phyloP scores from a whole-genome alignment of 2,329 filamentous ascomycete genomes.

The Macrophomina pseudophaseolina region DNA sequence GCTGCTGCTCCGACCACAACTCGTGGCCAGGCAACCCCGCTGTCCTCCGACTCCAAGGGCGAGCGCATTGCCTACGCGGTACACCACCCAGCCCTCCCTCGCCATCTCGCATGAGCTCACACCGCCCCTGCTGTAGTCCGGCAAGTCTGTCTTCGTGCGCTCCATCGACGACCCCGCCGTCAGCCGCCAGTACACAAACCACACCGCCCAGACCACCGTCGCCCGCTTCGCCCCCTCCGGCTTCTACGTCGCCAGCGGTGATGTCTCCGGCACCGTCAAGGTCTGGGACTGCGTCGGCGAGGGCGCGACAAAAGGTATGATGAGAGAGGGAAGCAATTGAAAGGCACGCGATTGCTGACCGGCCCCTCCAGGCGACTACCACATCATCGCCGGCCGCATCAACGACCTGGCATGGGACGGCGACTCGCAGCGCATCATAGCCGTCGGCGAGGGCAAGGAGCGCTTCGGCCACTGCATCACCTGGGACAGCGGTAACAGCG shows the following conservation, averaged over 20 bases:
- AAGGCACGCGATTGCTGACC: not conserved
- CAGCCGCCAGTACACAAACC: slow-evolving; percentile 88
- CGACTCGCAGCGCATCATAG: slow-evolving; percentile 94
- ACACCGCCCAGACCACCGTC: slow-evolving; percentile 87
- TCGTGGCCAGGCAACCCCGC: slow-evolving; percentile 84
- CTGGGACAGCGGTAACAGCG: slow-evolving; percentile 89
- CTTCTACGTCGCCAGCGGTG: slow-evolving; percentile 93
- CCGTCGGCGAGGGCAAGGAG: slow-evolving; percentile 93
- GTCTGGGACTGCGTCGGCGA: slow-evolving; percentile 91
- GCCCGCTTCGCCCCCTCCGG: slow-evolving; percentile 93
- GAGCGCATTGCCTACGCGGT: slow-evolving; percentile 93
- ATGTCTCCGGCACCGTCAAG: slow-evolving; percentile 80
- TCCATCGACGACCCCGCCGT: slow-evolving; percentile 87
- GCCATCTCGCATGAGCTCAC: not conserved
- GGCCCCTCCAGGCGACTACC: slow-evolving; percentile 72
- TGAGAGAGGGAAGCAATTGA: not conserved
- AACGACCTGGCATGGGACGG: slow-evolving; percentile 98
- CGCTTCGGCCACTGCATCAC: slow-evolving; percentile 93
- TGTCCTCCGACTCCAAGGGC: slow-evolving; percentile 86
- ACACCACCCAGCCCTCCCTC: slow-evolving; percentile 43
- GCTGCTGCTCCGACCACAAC: slow-evolving; percentile 83
- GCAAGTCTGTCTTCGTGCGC: slow-evolving; percentile 95
- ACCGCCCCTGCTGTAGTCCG: slow-evolving; percentile 64
- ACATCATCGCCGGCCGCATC: slow-evolving; percentile 91
- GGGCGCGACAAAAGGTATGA: slow-evolving; percentile 76